Evolutionary conservation across 352 stramenopile genomes (phyloP).

Genomic region (Phytophthora hybrid): DNA sequence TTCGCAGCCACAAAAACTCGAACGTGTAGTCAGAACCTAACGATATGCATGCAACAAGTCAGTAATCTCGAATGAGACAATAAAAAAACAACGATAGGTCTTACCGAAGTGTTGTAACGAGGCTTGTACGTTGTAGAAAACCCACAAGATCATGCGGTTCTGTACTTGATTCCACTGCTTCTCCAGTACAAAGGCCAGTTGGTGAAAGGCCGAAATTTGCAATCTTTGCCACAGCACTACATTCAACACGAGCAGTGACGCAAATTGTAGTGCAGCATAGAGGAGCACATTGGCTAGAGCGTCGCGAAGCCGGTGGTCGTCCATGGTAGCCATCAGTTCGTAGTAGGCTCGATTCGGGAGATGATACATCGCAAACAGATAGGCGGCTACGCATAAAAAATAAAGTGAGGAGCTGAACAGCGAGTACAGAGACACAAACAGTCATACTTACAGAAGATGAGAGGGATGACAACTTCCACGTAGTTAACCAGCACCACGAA

Average conservation of each 20-base stretch:
- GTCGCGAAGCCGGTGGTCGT: slow-evolving; percentile 4
- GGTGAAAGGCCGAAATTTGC: slow-evolving; percentile 27
- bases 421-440: background rate
- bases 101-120: slow-evolving; percentile 38
- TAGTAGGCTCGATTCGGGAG: slow-evolving; percentile 45
- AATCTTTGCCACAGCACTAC: slow-evolving; percentile 31
- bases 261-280: slow-evolving; percentile 44
- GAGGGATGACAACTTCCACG: slow-evolving; percentile 41
- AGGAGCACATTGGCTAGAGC: slow-evolving; percentile 32
- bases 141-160: slow-evolving; percentile 44
- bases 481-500: slow-evolving; percentile 50
- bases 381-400: background rate
- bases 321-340: slow-evolving; percentile 28
- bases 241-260: slow-evolving; percentile 42
- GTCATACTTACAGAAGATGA: slow-evolving; percentile 44
- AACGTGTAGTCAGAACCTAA: slow-evolving; percentile 15
- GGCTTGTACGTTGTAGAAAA: slow-evolving; percentile 42
- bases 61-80: background rate
- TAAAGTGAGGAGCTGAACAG: background rate
- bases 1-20: background rate
- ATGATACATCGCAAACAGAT: slow-evolving; percentile 26
- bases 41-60: background rate
- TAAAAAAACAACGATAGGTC: background rate
- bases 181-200: slow-evolving; percentile 53
- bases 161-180: slow-evolving; percentile 40